Evolutionary conservation across 1,139 yeast genomes (phyloP).

Genomic region (Arxiozyma bovina): DNA sequence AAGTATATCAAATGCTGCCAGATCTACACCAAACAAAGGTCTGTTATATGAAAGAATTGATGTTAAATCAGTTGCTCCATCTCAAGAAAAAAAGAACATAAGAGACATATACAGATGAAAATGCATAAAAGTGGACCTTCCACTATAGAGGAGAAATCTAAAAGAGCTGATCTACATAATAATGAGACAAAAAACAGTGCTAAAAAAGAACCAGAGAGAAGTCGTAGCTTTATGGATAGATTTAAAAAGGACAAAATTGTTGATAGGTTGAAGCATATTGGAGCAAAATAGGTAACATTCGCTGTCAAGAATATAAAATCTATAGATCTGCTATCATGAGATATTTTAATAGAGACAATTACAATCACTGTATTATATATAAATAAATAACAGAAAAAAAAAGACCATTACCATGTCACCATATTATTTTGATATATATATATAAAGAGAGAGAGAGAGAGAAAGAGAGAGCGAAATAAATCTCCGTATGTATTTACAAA

Average conservation of each 20-base stretch:
- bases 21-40: conserved; percentile 1
- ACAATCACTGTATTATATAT: not conserved
- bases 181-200: not conserved
- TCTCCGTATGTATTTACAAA: not conserved
- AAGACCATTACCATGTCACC: not conserved
- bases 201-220: not conserved
- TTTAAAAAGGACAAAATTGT: not conserved
- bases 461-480: not conserved
- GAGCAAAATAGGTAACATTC: not conserved
- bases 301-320: not conserved
- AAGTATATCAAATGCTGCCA: not conserved
- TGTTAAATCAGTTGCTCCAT: not conserved
- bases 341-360: not conserved
- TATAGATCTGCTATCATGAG: not conserved
- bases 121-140: not conserved
- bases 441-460: too few relatives aligned
- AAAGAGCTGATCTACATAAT: not conserved
- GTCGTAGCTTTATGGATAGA: not conserved
- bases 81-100: not conserved
- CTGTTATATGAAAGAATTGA: conserved; percentile 3
- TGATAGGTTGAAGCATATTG: not conserved
- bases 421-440: too few relatives aligned
- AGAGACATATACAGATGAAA: too few relatives aligned
- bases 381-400: too few relatives aligned
- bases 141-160: not conserved